Base-by-base conservation (phyloP, 176 grass and related monocot species). In the Panicum miliaceum region DNA sequence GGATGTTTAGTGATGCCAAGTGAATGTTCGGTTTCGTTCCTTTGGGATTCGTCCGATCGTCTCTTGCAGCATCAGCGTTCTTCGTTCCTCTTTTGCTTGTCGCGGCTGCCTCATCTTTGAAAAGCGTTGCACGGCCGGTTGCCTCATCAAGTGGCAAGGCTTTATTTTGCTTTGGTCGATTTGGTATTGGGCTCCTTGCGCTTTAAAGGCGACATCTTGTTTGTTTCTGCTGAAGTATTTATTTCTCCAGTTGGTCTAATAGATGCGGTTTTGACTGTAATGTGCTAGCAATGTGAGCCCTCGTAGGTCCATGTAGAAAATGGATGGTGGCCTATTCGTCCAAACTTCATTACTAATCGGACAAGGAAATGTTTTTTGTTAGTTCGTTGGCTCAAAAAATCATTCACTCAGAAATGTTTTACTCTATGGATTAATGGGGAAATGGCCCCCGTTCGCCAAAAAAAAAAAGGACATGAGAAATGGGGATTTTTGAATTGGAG, bases 171-270 rank as follows among this genome's bases (percentile, higher is more conserved):
- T 58, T 80, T 78, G 18, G 27, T 29, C 6, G 62, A 43, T 84
- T 79, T 79, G 75, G 75, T 75, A 84, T 90, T 87, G 58, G 52
- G 12, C 35, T 73, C 47, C 48, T 61, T 61, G 68, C 40, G 22
- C 65, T 65, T 81, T 82, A 64, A 90, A 59, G 79, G 59, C 51
- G 65, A 57, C 15, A 48, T 46, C 25, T 77, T 89, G 64, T 86
- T 86, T 61, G 10, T 76, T 79, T 86, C 59, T 61, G 67, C 80
- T 66, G 27, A n/a, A n/a, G 22, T 76, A 53, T 79, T 73, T 73
- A 32, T 73, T 90, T 79, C 66, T 41, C 73, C 22, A 38, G 32
- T 46, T 74, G 41, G 75, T 74, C 70, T 32, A 29, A 42, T 63
- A 87, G 68, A 80, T 45, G 2, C 42, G 20, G 52, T 74, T 82